Evolutionary conservation across 2,329 filamentous ascomycete species (phyloP), one percentile per base, ranked within the genome.

Genomic region (Stemphylium vesicarium): DNA sequence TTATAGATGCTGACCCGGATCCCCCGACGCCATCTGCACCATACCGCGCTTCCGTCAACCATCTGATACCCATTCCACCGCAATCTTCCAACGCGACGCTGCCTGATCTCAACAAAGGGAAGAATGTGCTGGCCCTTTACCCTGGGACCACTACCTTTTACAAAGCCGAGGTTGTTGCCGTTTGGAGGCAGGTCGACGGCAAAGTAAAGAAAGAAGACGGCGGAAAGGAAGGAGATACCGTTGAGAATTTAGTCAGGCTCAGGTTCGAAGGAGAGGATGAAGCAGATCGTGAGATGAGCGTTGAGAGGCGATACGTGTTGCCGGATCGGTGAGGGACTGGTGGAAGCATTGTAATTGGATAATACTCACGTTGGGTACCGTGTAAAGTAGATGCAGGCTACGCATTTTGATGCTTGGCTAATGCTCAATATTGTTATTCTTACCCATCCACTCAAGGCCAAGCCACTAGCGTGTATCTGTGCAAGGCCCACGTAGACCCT

Each of bases 121-220:
- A 72, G 55, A 69, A 77, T n/a, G 80, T 82, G 1, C 68, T 82
- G 5, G 80, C 80, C 26, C 72, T 82, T 49, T 82, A 82, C 57
- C 80, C 80, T 1, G 77, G 78, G 16, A 82, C 80, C 7, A 82
- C 80, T n/a, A 82, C 80, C 1, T 82, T 82, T 59, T 82, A 82
- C 64, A 80, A 80, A 59, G 80, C 80, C 1, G 80, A 82, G 59
- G 80, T 82, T 4, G 78, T 76, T 9, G 73, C 73, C 8, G 63
- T 66, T 6, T 81, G 79, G 78, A 71, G 64, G 22, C 69, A 68
- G 7, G 59, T 53, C 16, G 57, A 68, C 24, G 71, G 73, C 36
- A 72, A 70, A 24, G 59, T 73, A 24, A 70, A 67, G 63, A 69
- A 63, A 54, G 71, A 79, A 24, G 78, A 79, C 56, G 78, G 78